Base-by-base conservation (phyloP, 2,329 filamentous ascomycete genomes). In the Apiospora phragmitis region DNA sequence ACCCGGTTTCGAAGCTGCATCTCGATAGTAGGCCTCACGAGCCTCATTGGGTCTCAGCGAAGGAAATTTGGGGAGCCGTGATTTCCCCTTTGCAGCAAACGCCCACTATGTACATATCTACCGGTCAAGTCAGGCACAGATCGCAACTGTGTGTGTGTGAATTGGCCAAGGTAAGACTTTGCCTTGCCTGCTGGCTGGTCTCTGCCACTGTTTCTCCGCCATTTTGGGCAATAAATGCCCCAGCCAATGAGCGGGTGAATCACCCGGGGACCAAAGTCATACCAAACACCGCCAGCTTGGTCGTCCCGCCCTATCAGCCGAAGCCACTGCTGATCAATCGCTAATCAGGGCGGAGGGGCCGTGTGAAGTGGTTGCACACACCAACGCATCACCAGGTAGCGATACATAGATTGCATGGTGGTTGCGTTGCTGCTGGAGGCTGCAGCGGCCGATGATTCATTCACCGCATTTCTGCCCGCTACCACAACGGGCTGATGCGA, bases 381-480 rank as follows among this genome's bases (percentile, higher is more conserved):
- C 51, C 51, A 59, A 21, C 51, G 16, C 51, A 59, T 35, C 51
- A 35, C 18, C 18, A 62, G 55, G 8, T 62, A 62, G 18, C 12
- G n/a, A 55, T 26, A 16, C 12, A 26, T 38, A 62, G 55, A 62
- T 38, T 62, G 55, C 55, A 38, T 62, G 29, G 55, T 35, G 55
- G 29, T n/a, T 35, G 55, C 55, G 55, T 62, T 38, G 55, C 55
- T 62, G 55, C 49, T 18, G n/a, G 8, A 16, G 14, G 14, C 49
- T 55, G 26, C 51, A 21, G 49, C 55, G 55, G 55, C 32, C 55
- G 55, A 62, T 62, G 55, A 67, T 12, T 67, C 65, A 67, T 67
- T 67, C 65, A 67, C 65, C 65, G 65, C 65, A 67, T 26, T 67
- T 67, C 42, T 47, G 42, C 42, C 42, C 65, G 42, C 65, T 67